Percentiles rank a stretch among this genome's conserved stretches.
phyloP scores from a whole-genome alignment of 148 eudicot genomes.

The Amaranthus hypochondriacus region DNA sequence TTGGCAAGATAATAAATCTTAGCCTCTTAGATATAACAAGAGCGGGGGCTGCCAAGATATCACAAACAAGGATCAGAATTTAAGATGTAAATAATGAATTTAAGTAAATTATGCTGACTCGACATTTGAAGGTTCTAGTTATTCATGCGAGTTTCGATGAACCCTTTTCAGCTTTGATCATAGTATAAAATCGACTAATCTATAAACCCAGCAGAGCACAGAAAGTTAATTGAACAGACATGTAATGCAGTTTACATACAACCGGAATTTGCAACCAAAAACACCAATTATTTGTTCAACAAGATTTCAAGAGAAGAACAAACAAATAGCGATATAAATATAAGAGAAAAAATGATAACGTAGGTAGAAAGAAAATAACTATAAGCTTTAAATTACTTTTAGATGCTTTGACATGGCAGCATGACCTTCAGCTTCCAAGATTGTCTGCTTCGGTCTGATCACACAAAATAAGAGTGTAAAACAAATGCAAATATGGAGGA shows the following conservation, averaged over 20 bases:
- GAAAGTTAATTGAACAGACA: too few relatives aligned
- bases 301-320: neutral
- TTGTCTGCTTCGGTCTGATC: slow-evolving; percentile 86
- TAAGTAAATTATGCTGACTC: neutral
- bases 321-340: too few relatives aligned
- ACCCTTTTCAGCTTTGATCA: neutral
- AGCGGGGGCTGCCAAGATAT: neutral
- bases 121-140: too few relatives aligned
- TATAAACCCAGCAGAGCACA: too few relatives aligned
- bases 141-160: neutral
- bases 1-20: neutral
- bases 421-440: slow-evolving; percentile 92
- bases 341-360: neutral
- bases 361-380: neutral
- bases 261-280: neutral
- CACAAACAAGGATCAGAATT: neutral
- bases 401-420: slow-evolving; percentile 61
- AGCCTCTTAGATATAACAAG: neutral
- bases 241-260: too few relatives aligned
- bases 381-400: slow-evolving; percentile 32
- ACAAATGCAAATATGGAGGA: neutral
- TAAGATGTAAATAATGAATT: neutral
- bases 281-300: neutral
- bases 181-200: neutral
- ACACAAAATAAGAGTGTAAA: slow-evolving; percentile 21